Evolutionary conservation across 2,329 filamentous ascomycete species (phyloP).

Genomic region (Teratosphaeria nubilosa): DNA sequence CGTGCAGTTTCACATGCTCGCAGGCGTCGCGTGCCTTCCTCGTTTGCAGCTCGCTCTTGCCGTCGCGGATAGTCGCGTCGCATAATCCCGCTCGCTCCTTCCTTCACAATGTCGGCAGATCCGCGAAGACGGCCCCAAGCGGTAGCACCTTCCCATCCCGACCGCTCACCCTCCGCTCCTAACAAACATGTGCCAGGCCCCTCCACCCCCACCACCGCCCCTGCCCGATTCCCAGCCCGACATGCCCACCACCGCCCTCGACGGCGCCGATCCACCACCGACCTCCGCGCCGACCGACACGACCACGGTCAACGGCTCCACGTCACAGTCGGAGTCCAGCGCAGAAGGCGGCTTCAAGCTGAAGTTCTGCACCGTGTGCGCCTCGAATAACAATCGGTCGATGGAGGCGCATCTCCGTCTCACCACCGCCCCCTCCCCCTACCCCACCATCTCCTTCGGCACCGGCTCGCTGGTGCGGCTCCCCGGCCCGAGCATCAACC

Average conservation of each 20-base stretch:
- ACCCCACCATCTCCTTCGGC: slow-evolving; percentile 88
- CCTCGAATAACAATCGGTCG: slow-evolving; percentile 92
- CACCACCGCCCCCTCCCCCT: slow-evolving; percentile 57
- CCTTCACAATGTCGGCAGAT: slow-evolving; percentile 8
- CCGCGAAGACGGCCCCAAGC: slow-evolving; percentile 1
- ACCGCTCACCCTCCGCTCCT: background rate
- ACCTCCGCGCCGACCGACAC: slow-evolving; percentile 8
- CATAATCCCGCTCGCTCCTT: background rate
- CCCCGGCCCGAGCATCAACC: slow-evolving; percentile 78
- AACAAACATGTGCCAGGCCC: slow-evolving; percentile 32
- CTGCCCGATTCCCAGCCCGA: slow-evolving; percentile 26
- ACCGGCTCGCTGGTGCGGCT: slow-evolving; percentile 83
- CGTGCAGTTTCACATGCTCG: background rate
- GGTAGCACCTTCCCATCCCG: background rate
- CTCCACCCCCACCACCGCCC: slow-evolving; percentile 43
- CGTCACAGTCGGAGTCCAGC: slow-evolving; percentile 30
- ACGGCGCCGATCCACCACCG: slow-evolving; percentile 15
- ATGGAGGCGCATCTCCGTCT: slow-evolving; percentile 90
- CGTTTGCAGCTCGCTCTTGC: background rate
- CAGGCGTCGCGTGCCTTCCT: background rate
- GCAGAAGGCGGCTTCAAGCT: slow-evolving; percentile 59
- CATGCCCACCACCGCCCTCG: slow-evolving; percentile 20
- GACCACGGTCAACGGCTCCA: slow-evolving; percentile 20
- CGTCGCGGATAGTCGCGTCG: background rate
- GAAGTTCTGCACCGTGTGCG: slow-evolving; percentile 97